Conservation (phyloP, 192 early-diverging fungal genomes). For the Coemansia sp. region DNA sequence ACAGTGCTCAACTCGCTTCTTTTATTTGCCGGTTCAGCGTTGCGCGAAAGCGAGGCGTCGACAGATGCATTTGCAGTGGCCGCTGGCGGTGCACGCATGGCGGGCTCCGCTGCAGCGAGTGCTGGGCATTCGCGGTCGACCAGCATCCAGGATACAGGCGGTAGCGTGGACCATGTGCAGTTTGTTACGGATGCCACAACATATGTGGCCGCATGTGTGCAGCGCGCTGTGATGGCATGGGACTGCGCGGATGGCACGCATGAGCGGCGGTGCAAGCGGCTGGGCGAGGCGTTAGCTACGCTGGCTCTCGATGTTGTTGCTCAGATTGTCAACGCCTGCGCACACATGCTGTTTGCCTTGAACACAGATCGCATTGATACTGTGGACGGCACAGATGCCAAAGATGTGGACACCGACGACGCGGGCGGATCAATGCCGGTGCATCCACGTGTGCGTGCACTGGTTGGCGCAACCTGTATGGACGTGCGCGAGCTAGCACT, state of each 20-base stretch:
- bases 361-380: neutral
- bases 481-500: conserved; percentile 13
- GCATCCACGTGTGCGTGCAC: conserved; percentile 8
- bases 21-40: conserved; percentile 39
- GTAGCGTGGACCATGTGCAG: conserved; percentile 16
- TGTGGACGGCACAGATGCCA: neutral
- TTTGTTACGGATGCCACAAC: conserved; percentile 45
- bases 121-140: neutral
- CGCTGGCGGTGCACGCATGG: conserved; percentile 21
- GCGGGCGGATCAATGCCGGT: neutral
- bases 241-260: neutral
- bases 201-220: conserved; percentile 32
- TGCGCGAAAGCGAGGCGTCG: conserved; percentile 46
- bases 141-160: neutral
- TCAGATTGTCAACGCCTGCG: conserved; percentile 18
- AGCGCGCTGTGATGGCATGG: conserved; percentile 23
- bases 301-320: conserved; percentile 25
- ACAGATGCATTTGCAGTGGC: conserved; percentile 48
- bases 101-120: neutral
- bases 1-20: conserved; percentile 40
- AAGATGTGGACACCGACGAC: neutral
- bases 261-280: conserved; percentile 9
- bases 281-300: conserved; percentile 32
- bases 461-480: conserved; percentile 9
- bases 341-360: conserved; percentile 16